These are phyloP conservation scores for Pelargonium exstipulatum DNA, from an alignment of 441 rosid species.

Conservation along the genomic window DNA sequence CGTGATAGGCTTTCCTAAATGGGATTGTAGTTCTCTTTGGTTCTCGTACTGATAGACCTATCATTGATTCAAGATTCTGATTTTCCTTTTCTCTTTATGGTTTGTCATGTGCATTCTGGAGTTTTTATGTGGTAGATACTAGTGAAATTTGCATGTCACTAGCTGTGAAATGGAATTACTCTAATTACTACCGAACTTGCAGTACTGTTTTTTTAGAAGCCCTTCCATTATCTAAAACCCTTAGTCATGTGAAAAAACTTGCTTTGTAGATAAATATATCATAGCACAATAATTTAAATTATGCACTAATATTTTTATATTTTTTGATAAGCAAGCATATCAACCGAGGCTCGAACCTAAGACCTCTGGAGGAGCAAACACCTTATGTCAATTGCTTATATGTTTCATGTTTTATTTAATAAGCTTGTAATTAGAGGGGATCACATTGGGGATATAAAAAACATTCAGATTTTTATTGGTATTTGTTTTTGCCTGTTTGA, in stretches of 20 bases:
- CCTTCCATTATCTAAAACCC: background rate
- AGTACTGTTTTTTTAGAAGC: background rate
- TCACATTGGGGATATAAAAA: background rate
- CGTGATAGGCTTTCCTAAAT: background rate
- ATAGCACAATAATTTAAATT: background rate
- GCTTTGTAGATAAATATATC: background rate
- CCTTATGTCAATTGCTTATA: no score
- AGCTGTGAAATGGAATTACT: background rate
- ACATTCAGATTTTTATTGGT: background rate
- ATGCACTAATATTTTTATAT: slow-evolving; percentile 12
- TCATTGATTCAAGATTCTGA: background rate
- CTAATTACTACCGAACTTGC: background rate
- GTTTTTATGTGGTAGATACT: background rate
- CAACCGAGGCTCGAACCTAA: no score
- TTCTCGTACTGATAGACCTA: background rate
- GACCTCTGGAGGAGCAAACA: no score
- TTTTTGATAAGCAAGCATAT: no score
- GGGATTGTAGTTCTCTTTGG: background rate
- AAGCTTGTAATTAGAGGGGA: slow-evolving; percentile 5
- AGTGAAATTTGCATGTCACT: background rate
- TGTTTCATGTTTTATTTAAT: slow-evolving; percentile 8
- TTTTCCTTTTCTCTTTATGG: no score
- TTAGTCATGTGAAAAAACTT: background rate
- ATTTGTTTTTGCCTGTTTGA: background rate
- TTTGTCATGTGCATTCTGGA: background rate